Percentiles rank a stretch among this genome's conserved stretches.
These are phyloP conservation scores for Clarireedia sp. DNA, from an alignment of 2,329 filamentous ascomycete species.

Conservation along the genomic window DNA sequence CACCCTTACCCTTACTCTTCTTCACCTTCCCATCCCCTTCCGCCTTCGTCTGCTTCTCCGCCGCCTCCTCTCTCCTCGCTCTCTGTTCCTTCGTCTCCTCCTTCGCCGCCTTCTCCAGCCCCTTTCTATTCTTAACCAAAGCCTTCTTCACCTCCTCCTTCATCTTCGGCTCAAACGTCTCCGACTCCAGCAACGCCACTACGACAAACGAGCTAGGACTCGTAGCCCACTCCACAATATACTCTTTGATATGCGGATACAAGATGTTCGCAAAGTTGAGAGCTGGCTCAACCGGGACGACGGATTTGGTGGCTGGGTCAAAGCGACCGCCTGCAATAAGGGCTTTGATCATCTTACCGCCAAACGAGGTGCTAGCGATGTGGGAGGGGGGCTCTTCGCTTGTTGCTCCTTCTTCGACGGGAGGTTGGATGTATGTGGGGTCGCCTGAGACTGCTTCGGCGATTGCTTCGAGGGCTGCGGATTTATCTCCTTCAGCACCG, in stretches of 20 bases:
- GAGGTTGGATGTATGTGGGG: conserved; percentile 32
- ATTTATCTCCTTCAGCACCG: conserved; percentile 66
- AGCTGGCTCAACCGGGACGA: conserved; percentile 65
- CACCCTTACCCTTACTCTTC: conserved; percentile 42
- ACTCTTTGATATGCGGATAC: conserved; percentile 71
- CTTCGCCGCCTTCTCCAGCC: conserved; percentile 58
- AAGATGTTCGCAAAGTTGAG: conserved; percentile 74
- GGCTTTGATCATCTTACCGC: conserved; percentile 81
- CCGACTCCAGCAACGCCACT: conserved; percentile 69
- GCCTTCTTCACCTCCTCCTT: conserved; percentile 59
- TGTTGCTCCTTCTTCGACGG: conserved; percentile 32
- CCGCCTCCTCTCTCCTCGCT: conserved; percentile 35
- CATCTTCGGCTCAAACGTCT: conserved; percentile 57
- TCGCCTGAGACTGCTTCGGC: conserved; percentile 55
- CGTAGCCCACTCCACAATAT: conserved; percentile 76
- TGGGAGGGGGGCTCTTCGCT: conserved; percentile 34
- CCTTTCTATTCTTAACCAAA: conserved; percentile 66
- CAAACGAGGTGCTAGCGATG: conserved; percentile 52
- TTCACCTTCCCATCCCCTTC: conserved; percentile 26
- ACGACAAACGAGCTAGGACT: conserved; percentile 82
- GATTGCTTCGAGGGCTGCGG: conserved; percentile 62
- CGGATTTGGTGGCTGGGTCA: conserved; percentile 62
- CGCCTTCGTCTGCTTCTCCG: conserved; percentile 31
- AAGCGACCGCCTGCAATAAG: conserved; percentile 85
- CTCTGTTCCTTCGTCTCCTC: conserved; percentile 49